Conservation (phyloP, 73 alveolate species). For the Urostyla sp. region DNA sequence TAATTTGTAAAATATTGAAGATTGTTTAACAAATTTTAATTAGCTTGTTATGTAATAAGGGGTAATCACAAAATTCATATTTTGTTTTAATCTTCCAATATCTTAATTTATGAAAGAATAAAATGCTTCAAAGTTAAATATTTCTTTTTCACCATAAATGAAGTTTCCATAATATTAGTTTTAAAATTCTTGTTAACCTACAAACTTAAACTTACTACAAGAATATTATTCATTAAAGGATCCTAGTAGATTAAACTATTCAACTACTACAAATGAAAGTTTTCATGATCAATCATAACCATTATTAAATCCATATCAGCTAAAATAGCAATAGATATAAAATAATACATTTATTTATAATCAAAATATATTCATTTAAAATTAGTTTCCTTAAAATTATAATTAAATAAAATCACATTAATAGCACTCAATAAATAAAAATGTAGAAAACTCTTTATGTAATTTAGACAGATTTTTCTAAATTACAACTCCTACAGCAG, state of each 20-base stretch:
- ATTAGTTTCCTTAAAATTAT: no score
- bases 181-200: no score
- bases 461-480: slow-evolving; percentile 1
- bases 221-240: not conserved
- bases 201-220: not conserved
- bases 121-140: not conserved
- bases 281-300: no score
- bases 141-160: not conserved
- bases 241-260: not conserved
- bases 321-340: no score
- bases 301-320: no score
- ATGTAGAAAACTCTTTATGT: not conserved
- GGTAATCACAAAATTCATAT: slow-evolving; percentile 1
- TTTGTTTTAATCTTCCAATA: slow-evolving; percentile 34
- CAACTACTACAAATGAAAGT: no score
- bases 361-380: no score
- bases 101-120: not conserved
- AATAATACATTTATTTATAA: no score
- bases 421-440: not conserved
- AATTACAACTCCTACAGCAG: not conserved
- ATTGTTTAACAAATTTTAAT: slow-evolving; percentile 19
- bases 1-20: not conserved
- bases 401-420: not conserved
- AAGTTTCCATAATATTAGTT: not conserved
- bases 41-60: slow-evolving; percentile 17